A percentile compares a stretch with the other conserved stretches of the same genome.
Evolutionary conservation across 108 stramenopile species (phyloP).

Genomic region (Nitzschia sp.): DNA sequence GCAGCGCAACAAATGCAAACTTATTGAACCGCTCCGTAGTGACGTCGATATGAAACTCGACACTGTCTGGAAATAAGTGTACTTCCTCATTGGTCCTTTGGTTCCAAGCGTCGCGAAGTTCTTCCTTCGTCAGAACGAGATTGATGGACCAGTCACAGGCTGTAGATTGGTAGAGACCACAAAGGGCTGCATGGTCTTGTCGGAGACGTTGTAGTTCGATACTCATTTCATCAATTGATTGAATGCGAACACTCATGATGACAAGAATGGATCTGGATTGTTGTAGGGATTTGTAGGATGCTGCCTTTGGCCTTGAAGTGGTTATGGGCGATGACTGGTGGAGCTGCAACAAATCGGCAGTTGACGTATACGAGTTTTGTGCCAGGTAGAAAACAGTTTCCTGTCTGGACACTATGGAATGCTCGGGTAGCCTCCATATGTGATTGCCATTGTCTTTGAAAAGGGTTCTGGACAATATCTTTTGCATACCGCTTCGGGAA

Average conservation of each 20-base stretch:
- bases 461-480: background rate
- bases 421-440: background rate
- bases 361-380: background rate
- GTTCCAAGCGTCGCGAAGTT: background rate
- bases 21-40: conserved; percentile 4
- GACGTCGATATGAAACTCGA: background rate
- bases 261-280: background rate
- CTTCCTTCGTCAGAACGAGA: background rate
- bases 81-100: background rate
- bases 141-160: background rate
- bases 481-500: background rate
- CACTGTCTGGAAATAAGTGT: background rate
- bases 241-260: background rate
- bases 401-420: background rate
- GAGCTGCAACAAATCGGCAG: background rate
- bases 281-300: background rate
- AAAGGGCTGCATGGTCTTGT: background rate
- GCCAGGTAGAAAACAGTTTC: background rate
- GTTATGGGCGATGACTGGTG: no score
- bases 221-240: background rate
- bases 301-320: background rate
- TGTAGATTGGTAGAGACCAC: background rate
- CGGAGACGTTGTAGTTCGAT: background rate
- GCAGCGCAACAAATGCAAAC: background rate
- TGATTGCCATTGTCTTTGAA: background rate